Conservation (phyloP, 2,329 filamentous ascomycete genomes). For the Neurospora crassa region DNA sequence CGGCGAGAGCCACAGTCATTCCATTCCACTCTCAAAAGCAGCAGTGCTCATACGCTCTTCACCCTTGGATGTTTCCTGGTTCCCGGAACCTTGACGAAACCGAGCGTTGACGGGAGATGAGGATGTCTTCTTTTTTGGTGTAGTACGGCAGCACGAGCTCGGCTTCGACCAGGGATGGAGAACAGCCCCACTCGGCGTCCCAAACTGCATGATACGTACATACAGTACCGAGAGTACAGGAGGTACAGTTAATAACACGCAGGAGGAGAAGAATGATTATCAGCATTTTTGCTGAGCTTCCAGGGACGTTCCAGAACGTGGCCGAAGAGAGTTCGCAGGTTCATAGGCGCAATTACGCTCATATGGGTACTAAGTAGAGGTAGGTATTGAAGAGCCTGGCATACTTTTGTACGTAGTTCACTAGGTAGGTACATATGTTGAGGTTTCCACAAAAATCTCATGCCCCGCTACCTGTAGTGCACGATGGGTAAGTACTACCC, state of each 20-base stretch:
- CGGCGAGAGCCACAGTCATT: background rate
- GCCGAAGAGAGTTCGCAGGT: background rate
- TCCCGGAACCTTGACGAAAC: background rate
- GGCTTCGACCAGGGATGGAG: background rate
- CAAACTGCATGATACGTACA: background rate
- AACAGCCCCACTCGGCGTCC: background rate
- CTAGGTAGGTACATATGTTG: background rate
- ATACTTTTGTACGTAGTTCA: background rate
- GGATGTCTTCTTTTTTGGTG: background rate
- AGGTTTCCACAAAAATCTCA: background rate
- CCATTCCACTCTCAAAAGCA: background rate
- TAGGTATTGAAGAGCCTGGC: background rate
- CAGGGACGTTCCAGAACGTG: background rate
- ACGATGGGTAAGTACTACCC: background rate
- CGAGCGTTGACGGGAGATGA: background rate
- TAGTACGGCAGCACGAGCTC: background rate
- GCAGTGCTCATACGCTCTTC: background rate
- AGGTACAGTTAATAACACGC: background rate
- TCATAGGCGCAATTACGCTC: background rate
- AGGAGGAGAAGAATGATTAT: background rate
- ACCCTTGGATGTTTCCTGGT: background rate
- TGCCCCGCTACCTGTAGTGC: background rate
- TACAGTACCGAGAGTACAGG: background rate
- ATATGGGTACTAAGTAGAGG: background rate
- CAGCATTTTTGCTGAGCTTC: background rate